A percentile compares a stretch with the other conserved stretches of the same genome.
phyloP scores from a whole-genome alignment of 202 grass and related monocot species.

The Digitaria exilis region DNA sequence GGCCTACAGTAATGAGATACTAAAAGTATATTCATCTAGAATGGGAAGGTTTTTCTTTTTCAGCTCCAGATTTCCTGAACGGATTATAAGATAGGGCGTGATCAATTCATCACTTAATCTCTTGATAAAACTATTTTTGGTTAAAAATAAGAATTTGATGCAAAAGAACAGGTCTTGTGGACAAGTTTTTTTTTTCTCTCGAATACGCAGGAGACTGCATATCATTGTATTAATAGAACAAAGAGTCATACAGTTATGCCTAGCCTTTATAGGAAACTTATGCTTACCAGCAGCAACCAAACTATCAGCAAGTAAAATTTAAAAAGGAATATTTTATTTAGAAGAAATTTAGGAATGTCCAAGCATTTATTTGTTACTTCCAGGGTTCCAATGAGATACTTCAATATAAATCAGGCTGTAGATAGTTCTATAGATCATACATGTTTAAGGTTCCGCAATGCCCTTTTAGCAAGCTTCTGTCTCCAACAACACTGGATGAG shows the following conservation, averaged over 20 bases:
- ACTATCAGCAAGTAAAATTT: neutral
- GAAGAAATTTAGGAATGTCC: constrained; percentile 19
- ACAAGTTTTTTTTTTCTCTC: too few relatives aligned
- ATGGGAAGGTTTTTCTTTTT: constrained; percentile 9
- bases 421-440: constrained; percentile 39
- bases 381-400: constrained; percentile 25
- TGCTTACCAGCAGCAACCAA: neutral
- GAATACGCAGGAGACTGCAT: too few relatives aligned
- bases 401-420: neutral
- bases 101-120: neutral
- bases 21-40: neutral
- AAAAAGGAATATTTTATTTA: neutral
- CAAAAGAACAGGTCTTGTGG: neutral
- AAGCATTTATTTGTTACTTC: constrained; percentile 2
- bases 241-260: too few relatives aligned
- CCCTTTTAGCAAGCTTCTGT: constrained; percentile 79
- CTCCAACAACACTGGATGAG: constrained; percentile 80
- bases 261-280: neutral
- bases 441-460: constrained; percentile 65
- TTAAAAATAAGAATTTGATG: neutral
- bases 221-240: too few relatives aligned
- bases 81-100: neutral
- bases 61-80: neutral
- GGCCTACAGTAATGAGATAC: neutral
- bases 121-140: constrained; percentile 5